phyloP scores from a whole-genome alignment of 2,329 filamentous ascomycete species.

The Venturia carpophila region DNA sequence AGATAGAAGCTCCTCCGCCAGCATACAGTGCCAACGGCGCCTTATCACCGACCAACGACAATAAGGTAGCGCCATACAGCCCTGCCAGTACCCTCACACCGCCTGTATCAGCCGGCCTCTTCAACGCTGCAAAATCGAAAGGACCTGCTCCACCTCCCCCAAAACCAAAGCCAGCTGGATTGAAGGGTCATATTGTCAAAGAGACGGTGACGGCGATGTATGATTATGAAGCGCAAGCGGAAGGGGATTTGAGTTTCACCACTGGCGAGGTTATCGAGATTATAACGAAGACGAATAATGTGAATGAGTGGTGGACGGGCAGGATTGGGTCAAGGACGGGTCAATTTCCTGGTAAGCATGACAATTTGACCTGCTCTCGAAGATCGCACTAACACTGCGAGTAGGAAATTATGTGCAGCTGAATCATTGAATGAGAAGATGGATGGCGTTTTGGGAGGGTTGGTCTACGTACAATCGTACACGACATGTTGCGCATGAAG shows the following conservation, averaged over 20 bases:
- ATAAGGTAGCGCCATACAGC: slow-evolving; percentile 4
- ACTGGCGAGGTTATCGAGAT: slow-evolving; percentile 90
- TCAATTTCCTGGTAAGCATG: slow-evolving; percentile 79
- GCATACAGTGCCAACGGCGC: slow-evolving; percentile 7
- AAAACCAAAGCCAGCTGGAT: slow-evolving; percentile 58
- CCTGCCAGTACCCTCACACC: slow-evolving; percentile 2
- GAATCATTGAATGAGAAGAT: slow-evolving; percentile 1
- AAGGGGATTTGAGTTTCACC: slow-evolving; percentile 85
- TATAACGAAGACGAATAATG: slow-evolving; percentile 69
- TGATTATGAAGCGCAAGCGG: slow-evolving; percentile 92
- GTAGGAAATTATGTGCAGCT: slow-evolving; percentile 47
- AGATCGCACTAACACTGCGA: slow-evolving; percentile 19
- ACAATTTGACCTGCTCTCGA: background rate
- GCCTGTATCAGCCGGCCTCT: slow-evolving; percentile 3
- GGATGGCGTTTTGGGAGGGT: background rate
- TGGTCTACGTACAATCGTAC: background rate
- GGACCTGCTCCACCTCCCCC: slow-evolving; percentile 43
- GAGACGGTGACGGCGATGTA: slow-evolving; percentile 89
- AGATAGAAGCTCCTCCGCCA: slow-evolving; percentile 27
- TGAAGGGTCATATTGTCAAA: slow-evolving; percentile 56
- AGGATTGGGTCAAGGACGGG: slow-evolving; percentile 71
- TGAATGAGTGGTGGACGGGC: slow-evolving; percentile 97
- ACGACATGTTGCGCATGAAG: background rate
- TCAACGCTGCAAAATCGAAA: slow-evolving; percentile 40
- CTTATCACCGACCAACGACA: slow-evolving; percentile 9